A percentile compares a stretch with the other conserved stretches of the same genome.
phyloP scores from a whole-genome alignment of 441 rosid species.

The Hura crepitans region DNA sequence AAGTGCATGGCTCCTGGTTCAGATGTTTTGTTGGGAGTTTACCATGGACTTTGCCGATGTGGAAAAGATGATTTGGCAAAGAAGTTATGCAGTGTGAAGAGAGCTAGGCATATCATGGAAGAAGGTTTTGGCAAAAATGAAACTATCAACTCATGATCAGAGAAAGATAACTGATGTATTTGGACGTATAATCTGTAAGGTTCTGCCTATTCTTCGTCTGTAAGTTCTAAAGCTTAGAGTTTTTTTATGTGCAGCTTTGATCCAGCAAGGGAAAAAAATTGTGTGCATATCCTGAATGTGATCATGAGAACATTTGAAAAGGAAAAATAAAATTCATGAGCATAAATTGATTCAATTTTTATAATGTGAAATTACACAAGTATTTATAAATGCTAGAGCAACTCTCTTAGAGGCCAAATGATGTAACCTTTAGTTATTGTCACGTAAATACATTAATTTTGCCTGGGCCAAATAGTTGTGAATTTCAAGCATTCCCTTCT shows the following conservation, averaged over 20 bases:
- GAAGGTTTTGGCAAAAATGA: conserved; percentile 25
- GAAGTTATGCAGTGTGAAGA: conserved; percentile 36
- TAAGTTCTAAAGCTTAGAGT: neutral
- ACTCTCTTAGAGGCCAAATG: no score
- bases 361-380: neutral
- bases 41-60: conserved; percentile 38
- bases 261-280: neutral
- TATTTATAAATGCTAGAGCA: no score
- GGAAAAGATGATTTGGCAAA: conserved; percentile 46
- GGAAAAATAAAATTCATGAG: neutral
- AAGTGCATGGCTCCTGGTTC: conserved; percentile 43
- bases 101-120: conserved; percentile 35
- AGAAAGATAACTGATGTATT: conserved; percentile 5
- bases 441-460: no score
- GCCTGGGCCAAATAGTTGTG: no score
- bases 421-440: no score
- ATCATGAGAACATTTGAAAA: neutral
- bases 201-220: neutral
- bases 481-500: no score
- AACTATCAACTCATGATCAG: conserved; percentile 14
- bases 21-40: conserved; percentile 35
- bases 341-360: neutral
- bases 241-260: neutral
- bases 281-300: neutral
- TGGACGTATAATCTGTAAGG: neutral